Percentiles rank a stretch among this genome's conserved stretches.
Evolutionary conservation across 2,329 filamentous ascomycete species (phyloP).

Genomic region (Aspergillus sp.): DNA sequence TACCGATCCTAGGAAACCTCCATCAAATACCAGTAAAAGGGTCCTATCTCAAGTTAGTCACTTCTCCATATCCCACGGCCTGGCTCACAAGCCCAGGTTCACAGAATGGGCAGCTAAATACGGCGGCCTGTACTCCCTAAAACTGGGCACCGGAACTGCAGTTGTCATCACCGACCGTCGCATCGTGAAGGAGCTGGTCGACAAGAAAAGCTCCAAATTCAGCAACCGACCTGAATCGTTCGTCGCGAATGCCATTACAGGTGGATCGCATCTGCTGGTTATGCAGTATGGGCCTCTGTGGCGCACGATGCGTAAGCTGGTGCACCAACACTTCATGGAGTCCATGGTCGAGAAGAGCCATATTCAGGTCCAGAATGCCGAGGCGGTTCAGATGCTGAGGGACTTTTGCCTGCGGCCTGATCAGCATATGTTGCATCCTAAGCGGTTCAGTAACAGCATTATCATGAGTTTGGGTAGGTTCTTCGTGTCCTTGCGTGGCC

Average conservation of each 20-base stretch:
- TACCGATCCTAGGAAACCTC: not conserved
- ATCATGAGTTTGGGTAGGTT: slow-evolving; percentile 38
- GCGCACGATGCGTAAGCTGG: too few relatives aligned
- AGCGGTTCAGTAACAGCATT: slow-evolving; percentile 52
- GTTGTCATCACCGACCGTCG: slow-evolving; percentile 39
- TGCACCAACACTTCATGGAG: too few relatives aligned
- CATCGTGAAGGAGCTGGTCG: not conserved
- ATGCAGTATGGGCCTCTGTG: too few relatives aligned
- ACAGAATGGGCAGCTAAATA: slow-evolving; percentile 47
- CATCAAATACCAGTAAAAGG: not conserved
- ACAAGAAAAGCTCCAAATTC: not conserved
- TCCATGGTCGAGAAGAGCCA: too few relatives aligned
- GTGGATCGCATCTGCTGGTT: too few relatives aligned
- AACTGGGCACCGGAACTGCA: slow-evolving; percentile 42
- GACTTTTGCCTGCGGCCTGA: too few relatives aligned
- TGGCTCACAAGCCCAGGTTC: slow-evolving; percentile 32
- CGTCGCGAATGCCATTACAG: too few relatives aligned
- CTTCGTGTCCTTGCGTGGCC: too few relatives aligned
- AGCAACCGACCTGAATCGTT: too few relatives aligned
- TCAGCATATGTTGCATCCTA: slow-evolving; percentile 35
- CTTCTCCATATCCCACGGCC: not conserved
- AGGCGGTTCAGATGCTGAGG: too few relatives aligned
- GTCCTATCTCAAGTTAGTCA: not conserved
- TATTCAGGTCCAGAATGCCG: too few relatives aligned
- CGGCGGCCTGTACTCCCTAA: slow-evolving; percentile 46